These are phyloP conservation scores for Parascedosporium putredinis DNA, from an alignment of 2,329 filamentous ascomycete genomes.

Conservation along the genomic window DNA sequence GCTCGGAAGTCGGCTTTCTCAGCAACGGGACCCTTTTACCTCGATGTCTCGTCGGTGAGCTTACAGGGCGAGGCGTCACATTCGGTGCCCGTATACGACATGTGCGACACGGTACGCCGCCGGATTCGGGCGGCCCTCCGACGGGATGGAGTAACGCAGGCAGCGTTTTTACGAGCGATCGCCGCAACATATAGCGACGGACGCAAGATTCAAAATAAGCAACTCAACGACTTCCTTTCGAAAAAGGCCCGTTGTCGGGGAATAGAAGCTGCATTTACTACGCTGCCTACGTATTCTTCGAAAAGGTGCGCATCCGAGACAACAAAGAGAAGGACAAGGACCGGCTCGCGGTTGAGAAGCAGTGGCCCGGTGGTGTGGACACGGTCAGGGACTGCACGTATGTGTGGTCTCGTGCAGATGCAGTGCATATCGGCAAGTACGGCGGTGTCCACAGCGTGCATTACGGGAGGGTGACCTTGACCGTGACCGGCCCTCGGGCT, in stretches of 20 bases:
- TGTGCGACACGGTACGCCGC: conserved; percentile 45
- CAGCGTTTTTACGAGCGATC: conserved; percentile 39
- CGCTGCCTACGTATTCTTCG: conserved; percentile 46
- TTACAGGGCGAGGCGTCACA: conserved; percentile 36
- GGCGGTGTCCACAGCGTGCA: conserved; percentile 11
- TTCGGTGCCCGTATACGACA: conserved; percentile 40
- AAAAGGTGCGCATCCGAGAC: conserved; percentile 43
- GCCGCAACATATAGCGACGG: conserved; percentile 27
- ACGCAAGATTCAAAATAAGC: conserved; percentile 28
- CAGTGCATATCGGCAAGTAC: conserved; percentile 13
- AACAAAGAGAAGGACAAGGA: conserved; percentile 40
- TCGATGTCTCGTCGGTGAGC: conserved; percentile 17
- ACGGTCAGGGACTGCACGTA: conserved; percentile 11
- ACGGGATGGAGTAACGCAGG: conserved; percentile 34
- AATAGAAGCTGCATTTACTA: conserved; percentile 41
- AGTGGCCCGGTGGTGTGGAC: conserved; percentile 18
- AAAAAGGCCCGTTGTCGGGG: conserved; percentile 38
- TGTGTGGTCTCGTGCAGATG: conserved; percentile 10
- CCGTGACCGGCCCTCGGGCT: too few relatives aligned
- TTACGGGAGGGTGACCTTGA: neutral
- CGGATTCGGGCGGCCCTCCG: conserved; percentile 42
- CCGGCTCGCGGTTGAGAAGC: conserved; percentile 39
- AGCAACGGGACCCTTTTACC: conserved; percentile 24
- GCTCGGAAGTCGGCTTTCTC: conserved; percentile 18
- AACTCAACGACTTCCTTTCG: conserved; percentile 37